Percentiles rank a stretch among this genome's conserved stretches.
Evolutionary conservation across 148 eudicot species (phyloP).

Genomic region (Vaccinium myrtillus): DNA sequence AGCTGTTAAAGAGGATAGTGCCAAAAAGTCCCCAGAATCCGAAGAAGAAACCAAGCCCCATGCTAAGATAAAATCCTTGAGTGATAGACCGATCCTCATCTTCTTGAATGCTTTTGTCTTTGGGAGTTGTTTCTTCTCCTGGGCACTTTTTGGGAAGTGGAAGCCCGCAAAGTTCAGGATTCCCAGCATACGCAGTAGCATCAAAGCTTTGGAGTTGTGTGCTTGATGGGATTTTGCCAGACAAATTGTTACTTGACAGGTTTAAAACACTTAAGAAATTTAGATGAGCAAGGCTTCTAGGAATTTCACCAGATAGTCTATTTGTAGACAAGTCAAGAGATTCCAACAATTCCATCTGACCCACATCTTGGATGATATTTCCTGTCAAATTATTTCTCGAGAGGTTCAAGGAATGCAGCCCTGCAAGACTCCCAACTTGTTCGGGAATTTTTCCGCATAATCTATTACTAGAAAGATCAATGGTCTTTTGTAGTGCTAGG

Average conservation of each 20-base stretch:
- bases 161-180: neutral
- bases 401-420: slow-evolving; percentile 25
- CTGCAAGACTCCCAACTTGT: slow-evolving; percentile 11
- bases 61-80: slow-evolving; percentile 3
- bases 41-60: slow-evolving; percentile 10
- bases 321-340: slow-evolving; percentile 27
- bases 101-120: neutral
- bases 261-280: slow-evolving; percentile 20
- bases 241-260: slow-evolving; percentile 24
- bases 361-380: slow-evolving; percentile 15
- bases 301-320: slow-evolving; percentile 24
- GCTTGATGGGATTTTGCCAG: slow-evolving; percentile 25
- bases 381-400: slow-evolving; percentile 30
- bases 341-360: slow-evolving; percentile 19
- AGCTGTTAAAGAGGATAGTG: neutral
- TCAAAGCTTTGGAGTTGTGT: slow-evolving; percentile 32
- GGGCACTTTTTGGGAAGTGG: slow-evolving; percentile 21
- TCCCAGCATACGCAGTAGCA: slow-evolving; percentile 18
- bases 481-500: slow-evolving; percentile 16
- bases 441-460: slow-evolving; percentile 20
- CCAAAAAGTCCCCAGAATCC: slow-evolving; percentile 16
- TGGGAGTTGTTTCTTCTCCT: neutral
- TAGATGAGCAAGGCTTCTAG: slow-evolving; percentile 19
- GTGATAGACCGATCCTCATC: neutral
- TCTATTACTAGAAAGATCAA: slow-evolving; percentile 27